Base-by-base conservation (phyloP, 768 basidiomycete genomes). In the Neoboletus brunneissimus region DNA sequence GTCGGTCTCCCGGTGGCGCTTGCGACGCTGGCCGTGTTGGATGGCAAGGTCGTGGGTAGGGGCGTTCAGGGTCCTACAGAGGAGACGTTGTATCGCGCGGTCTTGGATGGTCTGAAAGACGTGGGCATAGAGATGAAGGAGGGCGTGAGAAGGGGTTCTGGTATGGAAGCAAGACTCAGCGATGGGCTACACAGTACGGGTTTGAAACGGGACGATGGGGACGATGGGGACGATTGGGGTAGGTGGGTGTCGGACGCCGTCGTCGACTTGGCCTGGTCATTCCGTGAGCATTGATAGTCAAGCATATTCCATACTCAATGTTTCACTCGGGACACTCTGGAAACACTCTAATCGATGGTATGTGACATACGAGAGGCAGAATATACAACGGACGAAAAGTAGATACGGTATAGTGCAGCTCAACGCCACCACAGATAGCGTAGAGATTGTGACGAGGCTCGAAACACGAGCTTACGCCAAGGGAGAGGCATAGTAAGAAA, bases 1-100 rank as follows among this genome's bases (percentile, higher is more conserved):
- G 94, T 97, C 18, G 94, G 94, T 5, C 72, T 94, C 44, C 94
- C 94, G 0, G 83, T 95, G 8, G 94, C 90, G 1, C 83, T 94
- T 64, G 92, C 92, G 1, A 85, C 92, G 2, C 68, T 89, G 62
- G 76, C 78, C 34, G 78, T 94, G 6, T 71, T 90, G 38, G 87
- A 91, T 66, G 89, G 88, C 1, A 72, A 75, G 53, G 63, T 66
- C 2, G 73, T 69, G 71, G 51, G 60, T 1, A 73, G 84, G 34
- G 92, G 92, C 18, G 92, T 93, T 4, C 76, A 71, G 31, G 86
- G 87, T 11, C 94, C 94, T 0, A 78, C 77, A 32, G 79, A 83
- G 38, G 68, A 72, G 58, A 79, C 76, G 29, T 74, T 96, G 23
- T 92, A 86, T 72, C 67, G 62, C 22, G 79, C 81, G 0, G 81